phyloP scores from a whole-genome alignment of 768 basidiomycete genomes.

The Boletus sp. region DNA sequence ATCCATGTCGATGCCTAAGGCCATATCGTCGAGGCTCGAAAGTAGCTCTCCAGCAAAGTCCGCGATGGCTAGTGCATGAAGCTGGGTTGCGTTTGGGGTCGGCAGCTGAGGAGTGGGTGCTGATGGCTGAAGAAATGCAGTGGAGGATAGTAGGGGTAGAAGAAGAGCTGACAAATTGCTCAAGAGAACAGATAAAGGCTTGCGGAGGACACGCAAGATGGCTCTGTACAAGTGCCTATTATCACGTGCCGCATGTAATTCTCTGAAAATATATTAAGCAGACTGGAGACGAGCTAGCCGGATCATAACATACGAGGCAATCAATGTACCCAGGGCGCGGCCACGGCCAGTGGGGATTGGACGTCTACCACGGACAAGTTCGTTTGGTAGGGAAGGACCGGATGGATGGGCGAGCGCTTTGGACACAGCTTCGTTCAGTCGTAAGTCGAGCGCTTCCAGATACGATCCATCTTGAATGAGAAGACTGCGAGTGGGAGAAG shows the following conservation, averaged over 20 bases:
- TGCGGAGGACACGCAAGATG: conserved; percentile 68
- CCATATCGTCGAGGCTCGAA: conserved; percentile 63
- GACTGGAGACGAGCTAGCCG: conserved; percentile 8
- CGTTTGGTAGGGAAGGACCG: conserved; percentile 48
- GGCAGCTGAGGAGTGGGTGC: conserved; percentile 49
- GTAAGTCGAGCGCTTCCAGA: conserved; percentile 70
- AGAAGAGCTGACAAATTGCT: conserved; percentile 67
- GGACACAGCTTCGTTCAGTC: conserved; percentile 78
- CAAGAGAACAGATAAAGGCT: conserved; percentile 71
- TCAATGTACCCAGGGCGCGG: conserved; percentile 58
- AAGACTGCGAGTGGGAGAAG: conserved; percentile 36
- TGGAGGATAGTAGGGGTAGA: conserved; percentile 61
- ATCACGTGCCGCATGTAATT: conserved; percentile 60
- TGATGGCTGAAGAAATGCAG: conserved; percentile 52
- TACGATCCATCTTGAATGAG: conserved; percentile 78
- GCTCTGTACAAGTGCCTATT: conserved; percentile 66
- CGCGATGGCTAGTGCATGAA: conserved; percentile 66
- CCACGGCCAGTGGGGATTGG: conserved; percentile 77
- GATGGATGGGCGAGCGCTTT: conserved; percentile 67
- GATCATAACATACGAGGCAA: conserved; percentile 57
- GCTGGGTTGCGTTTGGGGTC: conserved; percentile 60
- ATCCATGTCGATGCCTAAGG: conserved; percentile 60
- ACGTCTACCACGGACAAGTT: conserved; percentile 61
- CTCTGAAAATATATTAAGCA: conserved; percentile 41
- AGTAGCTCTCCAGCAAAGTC: conserved; percentile 73